These are phyloP conservation scores for Citrullus colocynthis DNA, from an alignment of 306 rosid genomes.

Conservation along the genomic window DNA sequence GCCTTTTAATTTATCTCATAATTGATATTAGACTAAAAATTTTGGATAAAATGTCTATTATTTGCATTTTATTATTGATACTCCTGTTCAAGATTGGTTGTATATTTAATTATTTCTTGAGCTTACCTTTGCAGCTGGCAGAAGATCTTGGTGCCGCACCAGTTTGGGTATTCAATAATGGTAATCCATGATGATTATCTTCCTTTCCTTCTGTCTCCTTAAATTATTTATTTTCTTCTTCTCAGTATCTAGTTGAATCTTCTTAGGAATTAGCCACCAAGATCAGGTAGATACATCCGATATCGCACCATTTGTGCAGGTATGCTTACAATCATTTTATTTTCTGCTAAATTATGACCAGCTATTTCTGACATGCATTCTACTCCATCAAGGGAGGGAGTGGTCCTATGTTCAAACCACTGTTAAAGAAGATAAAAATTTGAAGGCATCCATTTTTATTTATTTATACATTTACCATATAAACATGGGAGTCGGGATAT, in stretches of 20 bases:
- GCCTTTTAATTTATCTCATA: not conserved
- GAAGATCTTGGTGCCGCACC: slow-evolving; percentile 77
- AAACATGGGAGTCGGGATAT: not conserved
- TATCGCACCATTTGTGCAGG: slow-evolving; percentile 62
- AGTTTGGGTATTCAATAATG: slow-evolving; percentile 93
- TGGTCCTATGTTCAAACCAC: not conserved
- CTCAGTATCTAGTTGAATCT: slow-evolving; percentile 5
- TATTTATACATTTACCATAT: not conserved
- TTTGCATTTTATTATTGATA: not conserved
- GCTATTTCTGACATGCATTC: not conserved
- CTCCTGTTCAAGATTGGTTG: not conserved
- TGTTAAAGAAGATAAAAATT: not conserved
- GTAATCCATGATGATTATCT: slow-evolving; percentile 26
- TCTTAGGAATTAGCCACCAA: slow-evolving; percentile 68
- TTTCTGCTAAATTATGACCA: not conserved
- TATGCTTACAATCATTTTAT: slow-evolving; percentile 8
- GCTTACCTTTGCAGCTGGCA: slow-evolving; percentile 43
- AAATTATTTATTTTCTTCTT: slow-evolving; percentile 7
- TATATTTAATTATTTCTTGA: not conserved
- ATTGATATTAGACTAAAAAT: not conserved
- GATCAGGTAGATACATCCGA: slow-evolving; percentile 53
- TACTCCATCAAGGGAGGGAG: not conserved
- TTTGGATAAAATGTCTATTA: not conserved
- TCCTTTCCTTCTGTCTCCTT: not conserved
- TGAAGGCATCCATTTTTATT: not conserved